A percentile compares a stretch with the other conserved stretches of the same genome.
These are phyloP conservation scores for Aspergillus neoniger DNA, from an alignment of 2,329 filamentous ascomycete species.

Conservation along the genomic window DNA sequence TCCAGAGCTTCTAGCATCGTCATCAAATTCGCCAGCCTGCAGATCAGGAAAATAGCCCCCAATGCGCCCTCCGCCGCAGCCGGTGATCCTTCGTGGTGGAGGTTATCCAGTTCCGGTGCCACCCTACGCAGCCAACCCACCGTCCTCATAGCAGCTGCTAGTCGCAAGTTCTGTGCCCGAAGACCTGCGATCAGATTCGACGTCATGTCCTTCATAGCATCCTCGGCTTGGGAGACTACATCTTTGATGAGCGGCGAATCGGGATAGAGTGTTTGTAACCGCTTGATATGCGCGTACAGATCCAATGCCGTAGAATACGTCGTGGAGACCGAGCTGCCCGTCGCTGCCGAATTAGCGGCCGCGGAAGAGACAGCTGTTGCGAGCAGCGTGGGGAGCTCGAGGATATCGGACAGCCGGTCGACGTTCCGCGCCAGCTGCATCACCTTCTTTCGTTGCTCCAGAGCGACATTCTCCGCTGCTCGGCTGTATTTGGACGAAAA, in stretches of 20 bases:
- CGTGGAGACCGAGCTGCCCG: conserved; percentile 53
- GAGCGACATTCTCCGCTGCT: conserved; percentile 65
- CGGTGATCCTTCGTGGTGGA: conserved; percentile 29
- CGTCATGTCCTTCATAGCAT: conserved; percentile 85
- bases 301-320: conserved; percentile 91
- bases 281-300: conserved; percentile 87
- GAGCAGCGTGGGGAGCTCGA: conserved; percentile 84
- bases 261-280: conserved; percentile 80
- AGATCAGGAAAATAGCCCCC: conserved; percentile 83
- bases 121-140: conserved; percentile 88
- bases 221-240: conserved; percentile 75
- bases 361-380: conserved; percentile 66
- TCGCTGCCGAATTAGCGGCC: conserved; percentile 41
- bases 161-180: conserved; percentile 75
- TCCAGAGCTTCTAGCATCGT: conserved; percentile 79
- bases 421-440: conserved; percentile 82
- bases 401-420: conserved; percentile 83
- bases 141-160: conserved; percentile 86
- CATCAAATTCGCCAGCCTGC: conserved; percentile 76
- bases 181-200: conserved; percentile 78
- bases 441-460: conserved; percentile 74
- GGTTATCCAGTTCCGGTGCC: conserved; percentile 71
- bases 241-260: conserved; percentile 72
- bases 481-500: conserved; percentile 86
- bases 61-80: conserved; percentile 65